Percentiles rank a stretch among this genome's conserved stretches.
Conservation (phyloP, 108 stramenopile species). For the Pelagomonas calceolata region DNA sequence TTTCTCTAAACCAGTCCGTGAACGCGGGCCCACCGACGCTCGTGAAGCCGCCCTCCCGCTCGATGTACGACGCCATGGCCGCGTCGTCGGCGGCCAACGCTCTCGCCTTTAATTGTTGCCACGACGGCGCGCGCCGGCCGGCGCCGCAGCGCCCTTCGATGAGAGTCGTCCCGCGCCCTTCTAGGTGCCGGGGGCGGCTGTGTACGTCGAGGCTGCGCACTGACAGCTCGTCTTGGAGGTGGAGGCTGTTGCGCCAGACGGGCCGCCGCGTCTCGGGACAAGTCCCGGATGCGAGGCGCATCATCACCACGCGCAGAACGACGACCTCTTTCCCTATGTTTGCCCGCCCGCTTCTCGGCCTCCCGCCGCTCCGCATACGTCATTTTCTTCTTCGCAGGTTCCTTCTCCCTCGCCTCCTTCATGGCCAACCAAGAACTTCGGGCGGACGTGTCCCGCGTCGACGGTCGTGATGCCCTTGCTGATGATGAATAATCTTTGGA, state of each 20-base stretch:
- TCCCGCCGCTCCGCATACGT: neutral
- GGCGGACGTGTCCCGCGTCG: too few relatives aligned
- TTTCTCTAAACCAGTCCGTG: neutral
- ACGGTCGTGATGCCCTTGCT: too few relatives aligned
- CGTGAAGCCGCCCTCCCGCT: neutral
- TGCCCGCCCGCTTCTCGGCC: neutral
- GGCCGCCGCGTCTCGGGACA: neutral
- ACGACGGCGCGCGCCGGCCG: neutral
- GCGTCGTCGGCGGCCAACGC: neutral
- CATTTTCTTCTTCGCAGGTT: too few relatives aligned
- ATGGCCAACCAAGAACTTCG: neutral
- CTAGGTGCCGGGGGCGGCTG: too few relatives aligned
- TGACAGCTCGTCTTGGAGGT: too few relatives aligned
- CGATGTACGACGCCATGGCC: neutral
- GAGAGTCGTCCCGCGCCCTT: too few relatives aligned
- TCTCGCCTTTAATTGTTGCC: neutral
- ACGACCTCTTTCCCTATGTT: neutral
- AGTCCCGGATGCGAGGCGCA: neutral
- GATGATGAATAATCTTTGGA: too few relatives aligned
- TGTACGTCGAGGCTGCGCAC: too few relatives aligned
- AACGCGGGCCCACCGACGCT: neutral
- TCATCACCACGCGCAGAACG: neutral
- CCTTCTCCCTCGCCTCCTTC: too few relatives aligned
- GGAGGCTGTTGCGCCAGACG: too few relatives aligned
- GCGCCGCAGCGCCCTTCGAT: too few relatives aligned